Conservation (phyloP, 2,329 filamentous ascomycete genomes). For the Scolecobasidium constrictum region DNA sequence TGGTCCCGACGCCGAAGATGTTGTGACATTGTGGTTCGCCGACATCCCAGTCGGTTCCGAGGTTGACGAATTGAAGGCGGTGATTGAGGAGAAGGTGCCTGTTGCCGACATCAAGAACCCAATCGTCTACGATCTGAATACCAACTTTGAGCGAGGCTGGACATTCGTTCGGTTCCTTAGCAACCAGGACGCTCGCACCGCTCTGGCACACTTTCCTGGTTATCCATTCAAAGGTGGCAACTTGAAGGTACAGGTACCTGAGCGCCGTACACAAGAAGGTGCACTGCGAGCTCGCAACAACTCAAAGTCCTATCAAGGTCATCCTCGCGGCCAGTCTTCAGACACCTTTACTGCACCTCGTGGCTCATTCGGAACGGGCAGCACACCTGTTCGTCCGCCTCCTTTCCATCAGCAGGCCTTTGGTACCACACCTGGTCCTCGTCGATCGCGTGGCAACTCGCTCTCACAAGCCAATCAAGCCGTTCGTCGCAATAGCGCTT, state of each 20-base stretch:
- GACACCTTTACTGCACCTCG: not conserved
- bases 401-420: no score
- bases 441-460: not conserved
- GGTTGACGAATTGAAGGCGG: conserved; percentile 31
- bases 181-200: conserved; percentile 3
- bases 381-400: not conserved
- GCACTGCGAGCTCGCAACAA: not conserved
- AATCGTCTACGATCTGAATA: not conserved
- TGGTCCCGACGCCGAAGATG: conserved; percentile 5
- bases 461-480: not conserved
- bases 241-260: conserved; percentile 5
- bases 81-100: conserved; percentile 35
- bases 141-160: not conserved
- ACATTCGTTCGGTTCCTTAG: conserved; percentile 5
- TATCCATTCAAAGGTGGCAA: not conserved
- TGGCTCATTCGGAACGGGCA: not conserved
- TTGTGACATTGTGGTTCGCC: conserved; percentile 3
- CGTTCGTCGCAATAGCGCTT: conserved; percentile 6
- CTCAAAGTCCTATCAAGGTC: not conserved
- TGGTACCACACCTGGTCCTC: no score
- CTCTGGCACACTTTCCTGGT: not conserved
- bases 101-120: conserved; percentile 1
- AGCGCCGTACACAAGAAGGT: not conserved
- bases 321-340: not conserved
- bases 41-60: conserved; percentile 1